Base-by-base conservation (phyloP, 331 rosid genomes). In the Rhamnella rubrinervis region DNA sequence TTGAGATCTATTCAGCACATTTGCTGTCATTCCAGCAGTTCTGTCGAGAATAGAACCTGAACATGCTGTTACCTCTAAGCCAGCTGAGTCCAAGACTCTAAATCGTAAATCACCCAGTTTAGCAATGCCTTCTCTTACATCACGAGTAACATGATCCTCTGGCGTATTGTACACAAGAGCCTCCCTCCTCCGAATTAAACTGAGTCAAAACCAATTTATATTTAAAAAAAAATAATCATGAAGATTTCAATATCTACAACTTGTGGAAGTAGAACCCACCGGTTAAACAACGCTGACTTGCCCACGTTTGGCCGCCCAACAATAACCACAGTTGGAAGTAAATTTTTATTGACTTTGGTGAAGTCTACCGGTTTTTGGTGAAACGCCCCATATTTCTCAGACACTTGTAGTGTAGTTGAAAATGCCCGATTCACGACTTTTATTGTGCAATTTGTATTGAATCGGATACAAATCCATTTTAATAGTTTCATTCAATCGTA, bases 91-190 rank as follows among this genome's bases (percentile, higher is more conserved):
- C 83, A 93, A 66, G 17, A 91, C 98, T 72, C 81, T 86, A 84
- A 93, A 91, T 37, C 98, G 85, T 58, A 93, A 73, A 83, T 93
- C 84, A 65, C 95, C 86, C 80, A 93, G 79, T 75, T 91, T 93
- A 35, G 98, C 98, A 68, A 93, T 65, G 51, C 97, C 98, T 80
- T 91, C 97, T 46, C 97, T 84, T 15, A 93, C 74, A 72, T 93
- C 98, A 44, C 97, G 88, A 57, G 98, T 93, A 55, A 93, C 98
- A 71, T 93, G 98, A 80, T 93, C 96, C 38, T 87, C 78, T 0
- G 97, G 98, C 2, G 98, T 93, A 75, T 93, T 93, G 80, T 85
- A 89, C 4, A 93, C 98, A 25, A 93, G 92, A 26, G 98, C 97
- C 81, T 93, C 98, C 75, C 97, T 86, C 82, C 98, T 80, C 63